phyloP scores from a whole-genome alignment of 257 asterid genomes.

The Solanum appendiculatum region DNA sequence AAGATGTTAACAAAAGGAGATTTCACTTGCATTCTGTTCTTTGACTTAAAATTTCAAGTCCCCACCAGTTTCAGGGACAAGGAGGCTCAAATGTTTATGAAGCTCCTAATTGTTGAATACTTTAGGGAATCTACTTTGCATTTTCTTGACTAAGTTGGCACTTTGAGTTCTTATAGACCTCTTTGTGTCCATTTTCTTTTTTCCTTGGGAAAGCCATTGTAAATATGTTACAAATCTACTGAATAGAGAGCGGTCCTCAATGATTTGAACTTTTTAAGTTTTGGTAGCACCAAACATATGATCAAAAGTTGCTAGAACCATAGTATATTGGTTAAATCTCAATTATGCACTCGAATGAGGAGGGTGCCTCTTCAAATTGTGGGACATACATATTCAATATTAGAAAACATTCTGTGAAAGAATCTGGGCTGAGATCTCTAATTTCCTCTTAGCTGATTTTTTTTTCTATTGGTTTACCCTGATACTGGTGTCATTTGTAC shows the following conservation, averaged over 20 bases:
- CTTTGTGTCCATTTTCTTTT: not conserved
- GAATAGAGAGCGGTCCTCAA: not conserved
- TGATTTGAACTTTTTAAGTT: not conserved
- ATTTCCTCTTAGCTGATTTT: not conserved
- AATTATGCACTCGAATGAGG: not conserved
- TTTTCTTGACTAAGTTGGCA: not conserved
- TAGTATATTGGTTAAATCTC: not conserved
- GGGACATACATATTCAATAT: not conserved
- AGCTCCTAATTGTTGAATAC: not conserved
- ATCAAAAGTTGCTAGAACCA: not conserved
- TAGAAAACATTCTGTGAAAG: not conserved
- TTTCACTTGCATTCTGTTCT: not conserved
- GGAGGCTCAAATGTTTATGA: not conserved
- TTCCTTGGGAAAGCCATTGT: not conserved
- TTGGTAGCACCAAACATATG: not conserved
- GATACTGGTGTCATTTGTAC: not conserved
- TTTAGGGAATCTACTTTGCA: not conserved
- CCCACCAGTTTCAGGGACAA: not conserved
- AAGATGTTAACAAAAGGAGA: not conserved
- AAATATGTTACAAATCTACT: not conserved
- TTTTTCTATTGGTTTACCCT: not conserved
- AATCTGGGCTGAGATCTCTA: not conserved
- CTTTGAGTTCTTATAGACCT: not conserved
- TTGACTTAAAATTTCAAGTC: not conserved
- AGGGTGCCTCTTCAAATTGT: not conserved